Evolutionary conservation across 2,329 filamentous ascomycete species (phyloP).

Genomic region (Aspergillus brunneoviolaceus): DNA sequence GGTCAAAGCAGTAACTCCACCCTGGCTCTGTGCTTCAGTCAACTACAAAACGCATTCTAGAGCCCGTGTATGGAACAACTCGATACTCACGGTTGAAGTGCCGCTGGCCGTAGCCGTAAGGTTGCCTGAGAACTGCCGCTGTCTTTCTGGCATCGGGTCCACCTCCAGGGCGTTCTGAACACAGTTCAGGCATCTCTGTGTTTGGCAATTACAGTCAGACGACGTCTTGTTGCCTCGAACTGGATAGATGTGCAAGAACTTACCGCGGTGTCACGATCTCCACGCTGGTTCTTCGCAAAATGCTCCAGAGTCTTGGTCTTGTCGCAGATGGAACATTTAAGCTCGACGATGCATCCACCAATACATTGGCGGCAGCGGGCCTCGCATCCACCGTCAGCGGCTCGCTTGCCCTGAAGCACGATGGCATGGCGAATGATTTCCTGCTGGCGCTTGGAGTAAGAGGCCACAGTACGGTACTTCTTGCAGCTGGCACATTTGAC

Average conservation of each 20-base stretch:
- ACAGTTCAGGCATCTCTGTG: conserved; percentile 45
- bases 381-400: conserved; percentile 17
- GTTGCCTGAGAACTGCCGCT: conserved; percentile 16
- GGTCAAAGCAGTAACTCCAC: conserved; percentile 9
- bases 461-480: conserved; percentile 36
- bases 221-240: neutral
- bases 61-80: neutral
- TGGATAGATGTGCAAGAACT: conserved; percentile 15
- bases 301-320: conserved; percentile 47
- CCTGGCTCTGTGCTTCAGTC: conserved; percentile 16
- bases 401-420: conserved; percentile 14
- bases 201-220: neutral
- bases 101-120: conserved; percentile 5
- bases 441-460: conserved; percentile 52
- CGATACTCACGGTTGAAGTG: conserved; percentile 10
- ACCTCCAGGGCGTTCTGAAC: conserved; percentile 35
- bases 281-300: conserved; percentile 53
- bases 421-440: conserved; percentile 33
- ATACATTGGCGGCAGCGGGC: conserved; percentile 49
- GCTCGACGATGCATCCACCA: conserved; percentile 45
- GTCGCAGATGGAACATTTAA: conserved; percentile 51
- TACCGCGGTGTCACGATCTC: conserved; percentile 48
- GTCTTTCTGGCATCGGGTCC: conserved; percentile 35
- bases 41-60: neutral
- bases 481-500: conserved; percentile 50